Percentiles rank a stretch among this genome's conserved stretches.
These are phyloP conservation scores for Paracorniculantispora psalliotae DNA, from an alignment of 2,329 filamentous ascomycete species.

Conservation along the genomic window DNA sequence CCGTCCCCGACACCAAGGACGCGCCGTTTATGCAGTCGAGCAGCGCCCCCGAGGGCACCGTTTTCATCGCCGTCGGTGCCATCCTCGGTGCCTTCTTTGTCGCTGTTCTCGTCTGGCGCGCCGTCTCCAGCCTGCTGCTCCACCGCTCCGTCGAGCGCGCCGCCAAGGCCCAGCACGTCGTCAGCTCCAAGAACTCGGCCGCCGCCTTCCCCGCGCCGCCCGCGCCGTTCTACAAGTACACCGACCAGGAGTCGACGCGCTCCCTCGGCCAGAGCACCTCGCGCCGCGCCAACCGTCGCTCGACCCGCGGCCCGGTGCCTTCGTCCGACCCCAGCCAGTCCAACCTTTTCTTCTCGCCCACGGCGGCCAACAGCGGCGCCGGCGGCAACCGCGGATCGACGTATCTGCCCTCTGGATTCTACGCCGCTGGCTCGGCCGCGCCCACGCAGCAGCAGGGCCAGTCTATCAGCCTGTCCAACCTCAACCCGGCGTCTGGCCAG, in stretches of 20 bases:
- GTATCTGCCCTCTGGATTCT: slow-evolving; percentile 91
- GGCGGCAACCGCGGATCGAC: slow-evolving; percentile 63
- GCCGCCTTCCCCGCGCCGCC: slow-evolving; percentile 54
- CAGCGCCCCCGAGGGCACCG: slow-evolving; percentile 79
- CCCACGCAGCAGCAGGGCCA: slow-evolving; percentile 41
- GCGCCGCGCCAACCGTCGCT: slow-evolving; percentile 45
- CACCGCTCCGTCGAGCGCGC: slow-evolving; percentile 87
- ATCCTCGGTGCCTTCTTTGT: slow-evolving; percentile 78
- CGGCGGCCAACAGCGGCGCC: slow-evolving; percentile 64
- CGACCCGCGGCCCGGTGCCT: slow-evolving; percentile 46
- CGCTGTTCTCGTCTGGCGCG: slow-evolving; percentile 82
- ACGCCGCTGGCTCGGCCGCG: slow-evolving; percentile 62
- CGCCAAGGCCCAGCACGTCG: slow-evolving; percentile 65
- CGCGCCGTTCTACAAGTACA: slow-evolving; percentile 61
- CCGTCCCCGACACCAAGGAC: slow-evolving; percentile 74
- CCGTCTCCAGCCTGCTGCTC: slow-evolving; percentile 80
- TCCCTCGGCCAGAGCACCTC: slow-evolving; percentile 36
- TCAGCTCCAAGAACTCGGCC: slow-evolving; percentile 55
- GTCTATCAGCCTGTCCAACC: slow-evolving; percentile 56
- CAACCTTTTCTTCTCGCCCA: slow-evolving; percentile 92
- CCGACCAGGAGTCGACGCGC: slow-evolving; percentile 52
- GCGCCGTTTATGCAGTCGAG: slow-evolving; percentile 93
- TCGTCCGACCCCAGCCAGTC: slow-evolving; percentile 57
- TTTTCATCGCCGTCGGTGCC: slow-evolving; percentile 92
- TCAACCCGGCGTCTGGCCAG: slow-evolving; percentile 55